Evolutionary conservation across 192 early-diverging fungal genomes (phyloP).

Genomic region (Cetraspora pellucida): DNA sequence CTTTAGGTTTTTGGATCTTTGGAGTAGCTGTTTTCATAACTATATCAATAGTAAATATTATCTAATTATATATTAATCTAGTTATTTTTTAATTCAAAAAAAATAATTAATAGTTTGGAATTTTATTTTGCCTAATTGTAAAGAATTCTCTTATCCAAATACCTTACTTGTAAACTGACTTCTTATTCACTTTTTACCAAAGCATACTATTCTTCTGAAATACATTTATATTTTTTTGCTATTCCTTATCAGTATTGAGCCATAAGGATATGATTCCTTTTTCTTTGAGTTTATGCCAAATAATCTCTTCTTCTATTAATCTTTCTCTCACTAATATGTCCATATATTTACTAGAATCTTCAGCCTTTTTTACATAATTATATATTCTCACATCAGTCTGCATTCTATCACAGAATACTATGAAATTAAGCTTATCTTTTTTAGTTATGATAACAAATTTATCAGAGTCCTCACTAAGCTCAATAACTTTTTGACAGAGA

Average conservation of each 20-base stretch:
- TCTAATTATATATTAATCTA: background rate
- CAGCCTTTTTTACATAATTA: too few species aligned
- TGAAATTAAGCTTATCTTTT: too few species aligned
- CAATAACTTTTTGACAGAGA: too few species aligned
- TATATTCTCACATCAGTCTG: background rate
- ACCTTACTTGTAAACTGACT: background rate
- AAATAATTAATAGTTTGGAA: background rate
- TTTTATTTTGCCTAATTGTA: background rate
- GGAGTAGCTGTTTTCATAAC: background rate
- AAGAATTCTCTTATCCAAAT: background rate
- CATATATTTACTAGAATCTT: too few species aligned
- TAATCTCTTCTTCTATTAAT: background rate
- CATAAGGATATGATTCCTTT: background rate
- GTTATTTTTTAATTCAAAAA: too few species aligned
- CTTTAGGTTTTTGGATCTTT: too few species aligned
- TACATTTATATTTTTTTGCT: background rate
- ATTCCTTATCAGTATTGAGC: background rate
- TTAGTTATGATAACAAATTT: too few species aligned
- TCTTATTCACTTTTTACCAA: background rate
- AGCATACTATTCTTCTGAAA: constrained; percentile 15
- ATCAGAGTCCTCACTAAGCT: too few species aligned
- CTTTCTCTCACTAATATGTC: too few species aligned
- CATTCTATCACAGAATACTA: background rate
- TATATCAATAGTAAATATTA: background rate
- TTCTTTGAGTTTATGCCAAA: background rate